Conservation (phyloP, 1,139 yeast genomes). For the Zhuliangozyma blackwelliae region DNA sequence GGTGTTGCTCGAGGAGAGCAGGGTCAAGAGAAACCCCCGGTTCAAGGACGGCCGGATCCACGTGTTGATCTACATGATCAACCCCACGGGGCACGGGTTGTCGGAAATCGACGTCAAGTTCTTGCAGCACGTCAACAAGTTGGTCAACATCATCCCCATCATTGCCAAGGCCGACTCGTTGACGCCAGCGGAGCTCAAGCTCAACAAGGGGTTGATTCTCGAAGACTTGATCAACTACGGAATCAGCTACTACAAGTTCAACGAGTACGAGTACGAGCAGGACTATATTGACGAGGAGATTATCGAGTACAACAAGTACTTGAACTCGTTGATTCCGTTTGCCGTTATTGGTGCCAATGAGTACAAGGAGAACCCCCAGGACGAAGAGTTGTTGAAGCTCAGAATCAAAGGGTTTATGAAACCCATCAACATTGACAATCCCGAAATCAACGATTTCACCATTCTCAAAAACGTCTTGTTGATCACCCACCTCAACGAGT, state of each 20-base stretch:
- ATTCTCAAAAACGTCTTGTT: slow-evolving; percentile 61
- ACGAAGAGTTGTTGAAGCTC: slow-evolving; percentile 35
- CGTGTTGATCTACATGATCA: slow-evolving; percentile 43
- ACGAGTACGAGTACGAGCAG: slow-evolving; percentile 46
- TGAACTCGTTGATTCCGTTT: slow-evolving; percentile 39
- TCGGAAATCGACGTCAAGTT: slow-evolving; percentile 40
- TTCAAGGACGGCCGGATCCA: slow-evolving; percentile 48
- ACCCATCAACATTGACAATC: slow-evolving; percentile 51
- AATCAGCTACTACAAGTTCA: slow-evolving; percentile 42
- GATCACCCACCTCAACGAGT: slow-evolving; percentile 75
- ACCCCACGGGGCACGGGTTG: slow-evolving; percentile 48
- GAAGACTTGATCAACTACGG: slow-evolving; percentile 40
- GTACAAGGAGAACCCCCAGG: slow-evolving; percentile 31
- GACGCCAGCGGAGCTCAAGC: slow-evolving; percentile 32
- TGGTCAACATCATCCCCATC: slow-evolving; percentile 41
- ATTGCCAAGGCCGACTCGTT: slow-evolving; percentile 42
- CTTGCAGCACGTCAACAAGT: slow-evolving; percentile 36
- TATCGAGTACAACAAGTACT: slow-evolving; percentile 44
- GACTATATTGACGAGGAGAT: slow-evolving; percentile 49
- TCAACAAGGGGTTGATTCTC: slow-evolving; percentile 36
- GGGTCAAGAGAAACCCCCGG: slow-evolving; percentile 46
- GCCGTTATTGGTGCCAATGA: slow-evolving; percentile 43
- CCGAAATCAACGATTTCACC: slow-evolving; percentile 59
- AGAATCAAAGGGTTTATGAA: slow-evolving; percentile 34
- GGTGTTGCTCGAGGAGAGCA: slow-evolving; percentile 44